phyloP scores from a whole-genome alignment of 768 basidiomycete genomes.

The Suillus plorans region DNA sequence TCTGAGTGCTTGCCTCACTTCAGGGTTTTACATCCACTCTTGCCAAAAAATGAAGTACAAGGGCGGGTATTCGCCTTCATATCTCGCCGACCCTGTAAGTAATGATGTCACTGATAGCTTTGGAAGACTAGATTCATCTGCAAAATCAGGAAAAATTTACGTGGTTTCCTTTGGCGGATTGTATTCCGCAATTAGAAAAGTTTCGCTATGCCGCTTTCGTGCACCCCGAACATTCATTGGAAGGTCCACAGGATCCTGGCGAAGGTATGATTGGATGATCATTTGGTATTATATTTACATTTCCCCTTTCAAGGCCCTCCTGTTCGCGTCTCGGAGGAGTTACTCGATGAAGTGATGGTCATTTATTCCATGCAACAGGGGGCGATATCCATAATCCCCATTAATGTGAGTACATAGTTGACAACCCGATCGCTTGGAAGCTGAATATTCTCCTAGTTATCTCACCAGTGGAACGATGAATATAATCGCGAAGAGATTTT shows the following conservation, averaged over 20 bases:
- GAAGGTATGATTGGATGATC: constrained; percentile 21
- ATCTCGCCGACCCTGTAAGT: constrained; percentile 79
- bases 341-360: constrained; percentile 21
- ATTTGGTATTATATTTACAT: not conserved
- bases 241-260: constrained; percentile 27
- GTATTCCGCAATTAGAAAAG: constrained; percentile 59
- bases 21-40: constrained; percentile 91
- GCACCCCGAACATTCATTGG: constrained; percentile 54
- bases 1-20: not conserved
- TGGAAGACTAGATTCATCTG: not conserved
- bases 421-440: not conserved
- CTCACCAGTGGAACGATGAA: constrained; percentile 27
- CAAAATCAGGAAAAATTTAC: constrained; percentile 64
- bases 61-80: constrained; percentile 88
- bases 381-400: constrained; percentile 23
- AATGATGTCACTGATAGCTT: not conserved
- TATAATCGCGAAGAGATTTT: constrained; percentile 35
- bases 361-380: constrained; percentile 24
- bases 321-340: constrained; percentile 16
- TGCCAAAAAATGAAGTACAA: constrained; percentile 98
- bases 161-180: constrained; percentile 70
- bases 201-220: constrained; percentile 72
- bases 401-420: constrained; percentile 19
- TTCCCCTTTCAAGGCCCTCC: not conserved
- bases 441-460: constrained; percentile 20